These are phyloP conservation scores for Elaeis guineensis DNA, from an alignment of 176 grass and related monocot genomes.

Conservation along the genomic window DNA sequence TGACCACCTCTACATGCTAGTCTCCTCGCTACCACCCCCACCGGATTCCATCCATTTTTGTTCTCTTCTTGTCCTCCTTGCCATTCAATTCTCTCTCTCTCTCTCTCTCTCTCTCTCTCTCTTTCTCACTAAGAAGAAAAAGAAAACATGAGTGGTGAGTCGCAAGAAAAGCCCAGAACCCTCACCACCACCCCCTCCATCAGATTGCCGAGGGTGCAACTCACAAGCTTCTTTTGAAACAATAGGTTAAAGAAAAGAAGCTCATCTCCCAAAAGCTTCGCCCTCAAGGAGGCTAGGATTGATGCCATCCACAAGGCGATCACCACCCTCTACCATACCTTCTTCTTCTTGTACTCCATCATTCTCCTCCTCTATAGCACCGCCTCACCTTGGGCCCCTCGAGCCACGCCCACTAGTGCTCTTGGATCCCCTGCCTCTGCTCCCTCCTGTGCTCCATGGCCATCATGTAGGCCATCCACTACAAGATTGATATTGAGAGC, in stretches of 20 bases:
- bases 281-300: slow-evolving; percentile 67
- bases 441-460: slow-evolving; percentile 58
- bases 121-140: background rate
- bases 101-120: no score
- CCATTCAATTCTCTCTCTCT: no score
- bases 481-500: slow-evolving; percentile 71
- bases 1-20: no score
- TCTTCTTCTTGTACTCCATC: slow-evolving; percentile 69
- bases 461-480: slow-evolving; percentile 78
- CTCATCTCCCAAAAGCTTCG: slow-evolving; percentile 53
- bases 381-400: background rate
- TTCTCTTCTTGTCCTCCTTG: no score
- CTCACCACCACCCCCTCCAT: slow-evolving; percentile 48
- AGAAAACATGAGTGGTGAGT: background rate
- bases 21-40: no score
- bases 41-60: no score
- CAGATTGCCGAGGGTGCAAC: slow-evolving; percentile 59
- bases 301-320: slow-evolving; percentile 56
- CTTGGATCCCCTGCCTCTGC: slow-evolving; percentile 72
- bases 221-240: slow-evolving; percentile 88
- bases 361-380: slow-evolving; percentile 59
- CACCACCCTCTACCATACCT: slow-evolving; percentile 70
- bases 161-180: background rate
- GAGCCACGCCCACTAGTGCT: slow-evolving; percentile 26
- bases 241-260: slow-evolving; percentile 80